Evolutionary conservation across 768 basidiomycete genomes (phyloP), one percentile per base, ranked within the genome.

Genomic region (Phylloporus sp.): DNA sequence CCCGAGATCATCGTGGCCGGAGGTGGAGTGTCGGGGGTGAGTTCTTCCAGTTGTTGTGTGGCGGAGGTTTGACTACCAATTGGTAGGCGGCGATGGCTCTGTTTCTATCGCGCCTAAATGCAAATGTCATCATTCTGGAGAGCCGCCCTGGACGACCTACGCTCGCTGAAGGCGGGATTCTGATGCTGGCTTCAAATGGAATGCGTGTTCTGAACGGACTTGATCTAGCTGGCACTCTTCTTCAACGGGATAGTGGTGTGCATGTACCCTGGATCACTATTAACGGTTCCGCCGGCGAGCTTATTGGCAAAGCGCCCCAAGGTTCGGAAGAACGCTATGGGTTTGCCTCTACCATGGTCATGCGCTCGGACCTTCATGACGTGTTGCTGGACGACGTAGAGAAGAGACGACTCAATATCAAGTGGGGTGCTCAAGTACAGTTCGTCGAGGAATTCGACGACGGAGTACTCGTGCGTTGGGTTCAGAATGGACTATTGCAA

Each of bases 281-380:
- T 23, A 58, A 42, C 6, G 55, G 56, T 40, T 60, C 58, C 3
- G 39, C 56, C 0, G 60, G 63, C 38, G 49, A 49, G 24, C 26
- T 42, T 38, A 48, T 60, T 6, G 60, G 63, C 42, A 60, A 43
- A 14, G 50, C 62, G 5, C 51, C 60, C 3, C 60, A 65, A 21
- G 65, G 65, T 22, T 61, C 58, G 9, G 38, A 44, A 41, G 38
- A 63, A 37, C 61, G 63, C 37, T 52, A 65, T 18, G 60, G 61
- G 11, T 57, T 61, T 29, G 52, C 58, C 8, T 67, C 65, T 11
- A 57, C 42, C 15, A 50, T 59, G 47, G 32, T 61, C 37, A 49
- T 55, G 50, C 61, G 63, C 33, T 65, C 63, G 28, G 65, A 67
- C 37, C 48, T 61, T 6, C 53, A 67, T n/a, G 61, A 65, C 22